These are phyloP conservation scores for Scenedesmus sp. DNA, from an alignment of 163 green algal genomes.

Conservation along the genomic window DNA sequence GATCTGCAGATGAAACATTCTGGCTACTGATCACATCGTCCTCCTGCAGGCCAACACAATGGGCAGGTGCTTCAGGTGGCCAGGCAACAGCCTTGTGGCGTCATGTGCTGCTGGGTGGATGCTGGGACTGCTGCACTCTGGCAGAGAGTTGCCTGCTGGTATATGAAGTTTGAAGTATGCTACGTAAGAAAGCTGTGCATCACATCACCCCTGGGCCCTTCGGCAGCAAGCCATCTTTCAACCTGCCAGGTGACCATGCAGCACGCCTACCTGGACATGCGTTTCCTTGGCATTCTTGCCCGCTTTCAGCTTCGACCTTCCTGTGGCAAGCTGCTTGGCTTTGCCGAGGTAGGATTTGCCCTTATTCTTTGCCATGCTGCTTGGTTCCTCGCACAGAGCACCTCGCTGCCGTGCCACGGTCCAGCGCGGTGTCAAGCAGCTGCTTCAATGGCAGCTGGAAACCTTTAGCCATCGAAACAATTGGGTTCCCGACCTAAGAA, in stretches of 20 bases:
- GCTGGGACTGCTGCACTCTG: background rate
- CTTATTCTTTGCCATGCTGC: constrained; percentile 3
- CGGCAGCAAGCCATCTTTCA: background rate
- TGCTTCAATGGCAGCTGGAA: background rate
- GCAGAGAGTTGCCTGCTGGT: background rate
- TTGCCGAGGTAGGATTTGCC: constrained; percentile 12
- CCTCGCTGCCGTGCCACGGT: background rate
- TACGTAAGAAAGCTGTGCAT: background rate
- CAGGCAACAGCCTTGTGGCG: background rate
- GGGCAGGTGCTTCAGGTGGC: background rate
- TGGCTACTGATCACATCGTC: background rate
- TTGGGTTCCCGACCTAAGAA: background rate
- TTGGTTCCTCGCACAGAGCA: background rate
- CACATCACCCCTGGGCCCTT: background rate
- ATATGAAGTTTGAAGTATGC: background rate
- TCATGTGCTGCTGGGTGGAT: background rate
- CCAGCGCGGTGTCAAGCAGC: background rate
- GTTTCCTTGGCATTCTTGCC: background rate
- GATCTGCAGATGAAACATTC: background rate
- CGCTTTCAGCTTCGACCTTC: background rate
- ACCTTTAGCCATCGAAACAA: background rate
- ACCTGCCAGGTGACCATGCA: background rate
- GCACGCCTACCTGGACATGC: background rate
- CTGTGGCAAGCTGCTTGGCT: constrained; percentile 2
- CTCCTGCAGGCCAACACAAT: background rate